Evolutionary conservation across 129 eudicot genomes (phyloP), one percentile per base, ranked within the genome.

Genomic region (Artemisia tridentata): DNA sequence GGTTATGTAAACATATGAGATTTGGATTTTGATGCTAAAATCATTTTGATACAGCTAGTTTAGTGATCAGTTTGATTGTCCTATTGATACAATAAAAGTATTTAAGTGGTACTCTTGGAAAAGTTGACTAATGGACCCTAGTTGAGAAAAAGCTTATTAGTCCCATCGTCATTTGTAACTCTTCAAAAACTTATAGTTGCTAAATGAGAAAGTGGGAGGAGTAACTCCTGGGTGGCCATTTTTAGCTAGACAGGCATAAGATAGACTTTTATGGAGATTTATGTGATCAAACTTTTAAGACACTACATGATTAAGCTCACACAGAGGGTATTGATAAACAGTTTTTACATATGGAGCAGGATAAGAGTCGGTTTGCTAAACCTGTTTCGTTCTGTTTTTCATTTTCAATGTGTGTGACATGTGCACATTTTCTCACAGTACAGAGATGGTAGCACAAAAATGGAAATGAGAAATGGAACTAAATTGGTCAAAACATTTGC

Each of bases 1-100:
- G 65, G 16, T 71, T 45, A 58, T 71, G 52, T 46, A 45, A 71
- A 60, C 57, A n/a, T 20, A 9, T 57, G 20, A 71, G 56, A 71
- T 31, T 14, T 38, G 18, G 15, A 41, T 55, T 14, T 51, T 15
- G n/a, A 2, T 21, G 45, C 38, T 12, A 2, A 41, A 12, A 11
- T 60, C 61, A 9, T 11, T 47, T 50, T 11, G 17, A 63, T 21
- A 5, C 23, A 13, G 29, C 29, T 57, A 11, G 27, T 56, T 56
- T 3, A 18, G 21, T 56, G 62, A 56, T 14, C 14, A 56, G 20
- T 56, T 19, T 56, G 7, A 14, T 9, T 9, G 1, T 16, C 9
- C 58, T 20, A 16, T 53, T 20, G 31, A 19, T 14, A 3, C 62
- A 56, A 56, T 20, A 20, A 10, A 4, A 19, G 31, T 25, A 20